A percentile compares a stretch with the other conserved stretches of the same genome.
Conservation (phyloP, 2,329 filamentous ascomycete species). For the Aspergillus eucalypticola region DNA sequence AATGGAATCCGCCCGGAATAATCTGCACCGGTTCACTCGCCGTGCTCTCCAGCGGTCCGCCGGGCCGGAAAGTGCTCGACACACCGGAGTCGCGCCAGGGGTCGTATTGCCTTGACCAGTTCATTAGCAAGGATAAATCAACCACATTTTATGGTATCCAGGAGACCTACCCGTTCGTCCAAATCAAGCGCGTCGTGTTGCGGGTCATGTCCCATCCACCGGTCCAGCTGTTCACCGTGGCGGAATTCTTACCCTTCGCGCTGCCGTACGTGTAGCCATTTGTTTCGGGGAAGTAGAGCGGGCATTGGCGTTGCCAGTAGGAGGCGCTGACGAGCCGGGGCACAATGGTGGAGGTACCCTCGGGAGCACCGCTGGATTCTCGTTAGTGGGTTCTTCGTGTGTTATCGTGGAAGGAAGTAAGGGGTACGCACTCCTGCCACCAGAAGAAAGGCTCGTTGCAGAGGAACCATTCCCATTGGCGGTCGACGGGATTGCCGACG, state of each 20-base stretch:
- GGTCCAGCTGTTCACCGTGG: conserved; percentile 55
- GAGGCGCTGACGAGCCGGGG: conserved; percentile 53
- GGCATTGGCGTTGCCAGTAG: conserved; percentile 60
- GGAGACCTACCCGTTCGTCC: conserved; percentile 54
- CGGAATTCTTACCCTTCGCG: conserved; percentile 10
- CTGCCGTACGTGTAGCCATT: conserved; percentile 7
- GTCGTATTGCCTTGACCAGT: conserved; percentile 50
- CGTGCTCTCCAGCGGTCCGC: conserved; percentile 54
- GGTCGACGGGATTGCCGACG: conserved; percentile 49
- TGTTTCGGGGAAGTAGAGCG: conserved; percentile 49
- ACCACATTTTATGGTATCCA: background rate
- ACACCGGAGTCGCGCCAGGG: conserved; percentile 61
- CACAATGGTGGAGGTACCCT: conserved; percentile 48
- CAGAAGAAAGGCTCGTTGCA: conserved; percentile 65
- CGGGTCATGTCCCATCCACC: conserved; percentile 55
- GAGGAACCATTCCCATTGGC: conserved; percentile 62
- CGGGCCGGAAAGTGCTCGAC: conserved; percentile 55
- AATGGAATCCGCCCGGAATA: conserved; percentile 58
- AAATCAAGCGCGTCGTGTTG: conserved; percentile 57
- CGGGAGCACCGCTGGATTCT: conserved; percentile 46
- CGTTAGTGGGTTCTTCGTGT: background rate
- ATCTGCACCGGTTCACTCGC: conserved; percentile 53
- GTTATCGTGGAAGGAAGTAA: background rate
- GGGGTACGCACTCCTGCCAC: conserved; percentile 52
- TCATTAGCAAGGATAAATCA: background rate